phyloP scores from a whole-genome alignment of 2,329 filamentous ascomycete genomes.

The Colletotrichum sp. region DNA sequence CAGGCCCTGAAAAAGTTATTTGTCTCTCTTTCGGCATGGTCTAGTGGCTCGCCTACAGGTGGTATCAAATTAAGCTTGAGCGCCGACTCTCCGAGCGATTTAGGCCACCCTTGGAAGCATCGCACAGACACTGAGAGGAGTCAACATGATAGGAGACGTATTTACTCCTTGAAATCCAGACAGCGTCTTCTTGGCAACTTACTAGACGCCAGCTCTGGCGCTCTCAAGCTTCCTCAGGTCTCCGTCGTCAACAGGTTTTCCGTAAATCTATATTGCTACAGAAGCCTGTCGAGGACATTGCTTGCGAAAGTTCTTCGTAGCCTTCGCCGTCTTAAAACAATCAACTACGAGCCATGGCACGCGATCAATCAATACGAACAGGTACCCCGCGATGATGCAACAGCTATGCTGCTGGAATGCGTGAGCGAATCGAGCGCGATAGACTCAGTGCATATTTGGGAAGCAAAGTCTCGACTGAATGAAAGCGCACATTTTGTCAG shows the following conservation, averaged over 20 bases:
- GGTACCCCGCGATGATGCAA: not conserved
- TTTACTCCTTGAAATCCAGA: not conserved
- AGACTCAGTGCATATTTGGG: not conserved
- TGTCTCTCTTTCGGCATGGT: not conserved
- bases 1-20: not conserved
- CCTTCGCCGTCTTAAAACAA: not conserved
- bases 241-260: not conserved
- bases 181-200: not conserved
- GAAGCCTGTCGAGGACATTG: not conserved
- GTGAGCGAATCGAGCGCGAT: not conserved
- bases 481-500: not conserved
- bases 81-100: not conserved
- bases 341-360: not conserved
- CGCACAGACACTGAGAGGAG: not conserved
- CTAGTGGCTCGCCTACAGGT: not conserved
- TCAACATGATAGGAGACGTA: not conserved
- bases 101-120: not conserved
- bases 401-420: not conserved
- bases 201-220: not conserved
- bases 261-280: not conserved
- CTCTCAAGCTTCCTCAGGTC: not conserved
- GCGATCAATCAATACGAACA: not conserved
- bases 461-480: not conserved
- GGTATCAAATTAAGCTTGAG: not conserved
- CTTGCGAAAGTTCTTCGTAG: not conserved